Evolutionary conservation across 1,284 basidiomycete species (phyloP), one percentile per base, ranked within the genome.

Genomic region (Ganoderma meredithae): DNA sequence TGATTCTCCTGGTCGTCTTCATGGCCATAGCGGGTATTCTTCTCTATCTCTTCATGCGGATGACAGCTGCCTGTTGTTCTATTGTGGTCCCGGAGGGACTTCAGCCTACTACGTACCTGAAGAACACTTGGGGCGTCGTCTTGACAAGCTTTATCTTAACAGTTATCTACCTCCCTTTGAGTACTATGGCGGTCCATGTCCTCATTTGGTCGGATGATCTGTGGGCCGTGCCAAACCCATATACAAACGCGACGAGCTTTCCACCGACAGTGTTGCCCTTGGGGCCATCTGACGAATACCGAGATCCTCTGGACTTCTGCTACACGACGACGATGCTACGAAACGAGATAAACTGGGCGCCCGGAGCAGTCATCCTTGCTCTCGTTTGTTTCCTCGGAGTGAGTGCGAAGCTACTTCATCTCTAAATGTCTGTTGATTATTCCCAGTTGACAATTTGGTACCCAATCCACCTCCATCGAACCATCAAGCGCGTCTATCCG

Each of bases 301-400:
- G 87, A 62, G 86, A 88, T 63, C 86, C 91, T 2, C 76, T 91
- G 65, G 90, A 94, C 78, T 94, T 95, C 74, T 95, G 93, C 78
- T 95, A 89, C 82, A 90, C 89, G 2, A 90, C 90, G 0, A 91
- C 91, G 2, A 90, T 92, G 91, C 85, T 86, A 68, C 83, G 83
- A 59, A 88, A 92, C 71, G 83, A 90, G 74, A 82, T 94, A 74
- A 95, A 95, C 76, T 92, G 84, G 72, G 91, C 92, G 0, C 91
- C 88, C 15, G 73, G 88, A 3, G 78, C 93, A 39, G 78, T 95
- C 3, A 85, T 89, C 17, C 74, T 91, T 19, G 86, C 92, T 0
- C 72, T 83, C 0, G 64, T 89, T 8, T 85, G 86, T 13, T 81
- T 94, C 59, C 63, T 82, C 33, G 78, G 84, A 67, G 91, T 93